Evolutionary conservation across 192 early-diverging fungal species (phyloP).

Genomic region (Helicostylum pulchrum): DNA sequence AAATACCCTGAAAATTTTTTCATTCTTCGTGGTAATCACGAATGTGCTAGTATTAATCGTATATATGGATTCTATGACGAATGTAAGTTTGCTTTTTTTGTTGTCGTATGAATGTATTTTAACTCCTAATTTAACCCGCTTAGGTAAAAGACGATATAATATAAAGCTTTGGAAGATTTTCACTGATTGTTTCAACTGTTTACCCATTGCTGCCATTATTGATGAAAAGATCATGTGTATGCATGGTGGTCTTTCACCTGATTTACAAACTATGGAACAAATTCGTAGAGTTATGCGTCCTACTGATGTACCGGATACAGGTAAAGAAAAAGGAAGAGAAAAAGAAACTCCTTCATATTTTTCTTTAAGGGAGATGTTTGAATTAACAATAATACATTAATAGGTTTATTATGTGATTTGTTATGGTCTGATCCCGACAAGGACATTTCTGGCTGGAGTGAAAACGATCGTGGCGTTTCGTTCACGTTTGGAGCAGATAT

Average conservation of each 20-base stretch:
- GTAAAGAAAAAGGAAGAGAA: conserved; percentile 32
- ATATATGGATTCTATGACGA: conserved; percentile 99
- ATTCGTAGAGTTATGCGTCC: conserved; percentile 95
- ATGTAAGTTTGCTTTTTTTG: conserved; percentile 51
- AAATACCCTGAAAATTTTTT: conserved; percentile 99
- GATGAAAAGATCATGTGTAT: conserved; percentile 98
- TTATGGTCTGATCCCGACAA: conserved; percentile 98
- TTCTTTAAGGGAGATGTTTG: not conserved
- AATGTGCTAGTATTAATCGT: conserved; percentile 88
- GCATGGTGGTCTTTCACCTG: conserved; percentile 97
- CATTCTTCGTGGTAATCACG: conserved; percentile 96
- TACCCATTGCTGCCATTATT: conserved; percentile 94
- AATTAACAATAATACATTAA: not conserved
- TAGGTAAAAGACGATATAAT: conserved; percentile 94
- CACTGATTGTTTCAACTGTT: conserved; percentile 97
- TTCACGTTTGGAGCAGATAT: conserved; percentile 98
- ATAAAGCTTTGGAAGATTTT: conserved; percentile 99
- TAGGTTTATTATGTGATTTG: conserved; percentile 89
- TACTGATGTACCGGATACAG: conserved; percentile 96
- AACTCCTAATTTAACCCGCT: too few relatives aligned
- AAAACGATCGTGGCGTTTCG: conserved; percentile 94
- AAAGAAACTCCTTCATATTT: not conserved
- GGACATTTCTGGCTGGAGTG: conserved; percentile 91
- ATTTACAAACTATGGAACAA: conserved; percentile 96
- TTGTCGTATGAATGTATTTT: too few relatives aligned